phyloP scores from a whole-genome alignment of 306 rosid species.

The Rubus idaeus region DNA sequence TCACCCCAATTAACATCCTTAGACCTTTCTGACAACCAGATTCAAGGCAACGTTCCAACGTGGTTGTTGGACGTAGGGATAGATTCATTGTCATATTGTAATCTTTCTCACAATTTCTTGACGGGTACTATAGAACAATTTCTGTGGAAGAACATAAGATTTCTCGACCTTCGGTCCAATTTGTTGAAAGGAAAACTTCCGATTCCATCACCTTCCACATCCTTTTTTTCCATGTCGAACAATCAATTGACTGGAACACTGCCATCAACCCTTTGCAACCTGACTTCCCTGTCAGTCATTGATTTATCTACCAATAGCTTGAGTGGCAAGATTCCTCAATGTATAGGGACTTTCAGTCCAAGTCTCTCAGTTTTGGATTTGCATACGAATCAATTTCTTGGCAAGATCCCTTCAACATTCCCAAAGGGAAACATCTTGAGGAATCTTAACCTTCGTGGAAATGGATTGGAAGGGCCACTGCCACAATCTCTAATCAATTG shows the following conservation, averaged over 20 bases:
- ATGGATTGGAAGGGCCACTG: neutral
- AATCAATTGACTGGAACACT: neutral
- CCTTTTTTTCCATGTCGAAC: neutral
- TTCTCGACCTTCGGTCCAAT: neutral
- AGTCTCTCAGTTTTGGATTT: neutral
- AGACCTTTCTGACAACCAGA: neutral
- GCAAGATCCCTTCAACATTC: neutral
- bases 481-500: neutral
- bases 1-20: neutral
- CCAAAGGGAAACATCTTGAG: neutral
- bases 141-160: neutral
- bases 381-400: neutral
- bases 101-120: conserved; percentile 9
- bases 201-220: neutral
- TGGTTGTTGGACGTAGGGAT: conserved; percentile 4
- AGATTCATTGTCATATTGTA: neutral
- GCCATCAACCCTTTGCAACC: neutral
- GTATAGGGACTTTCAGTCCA: neutral
- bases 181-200: neutral
- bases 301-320: neutral
- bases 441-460: neutral
- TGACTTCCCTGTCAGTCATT: neutral
- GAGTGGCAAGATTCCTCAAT: neutral
- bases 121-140: neutral
- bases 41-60: conserved; percentile 4